Base-by-base conservation (phyloP, 2,329 filamentous ascomycete species). In the Elsinoe australis region DNA sequence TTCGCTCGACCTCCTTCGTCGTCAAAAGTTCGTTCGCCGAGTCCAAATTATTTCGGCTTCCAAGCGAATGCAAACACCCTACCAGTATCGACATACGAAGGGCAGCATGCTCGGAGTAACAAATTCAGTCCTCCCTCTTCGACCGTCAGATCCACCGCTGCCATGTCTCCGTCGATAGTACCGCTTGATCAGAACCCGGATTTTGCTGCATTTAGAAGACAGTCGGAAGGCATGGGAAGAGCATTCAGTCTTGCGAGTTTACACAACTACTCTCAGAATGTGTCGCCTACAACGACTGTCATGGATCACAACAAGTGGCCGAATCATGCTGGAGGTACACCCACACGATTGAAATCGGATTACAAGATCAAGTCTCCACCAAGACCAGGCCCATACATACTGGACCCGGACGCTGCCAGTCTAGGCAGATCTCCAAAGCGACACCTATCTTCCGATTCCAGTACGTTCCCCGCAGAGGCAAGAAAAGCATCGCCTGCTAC, bases 31-130 rank as follows among this genome's bases (percentile, higher is more conserved):
- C 57, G 60, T 42, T 59, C 64, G 15, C 64, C 74, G 18, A 90
- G 86, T 61, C 86, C 87, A 9, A 94, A 89, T 63, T 95, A 95
- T 66, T 95, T 95, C 63, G 85, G 85, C 49, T 78, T 94, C 51
- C 71, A 80, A 22, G 81, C 87, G 51, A 64, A 78, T 15, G 65
- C 69, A 36, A 71, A 67, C 49, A 80, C 85, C 52, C 71, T 76
- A 18, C 75, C 80, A 52, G 80, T 82, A 47, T 52, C 57, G 8
- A 55, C 47, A 49, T 55, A 62, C 36, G 53, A 56, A 5, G 55
- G 53, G 2, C 72, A 73, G 26, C 71, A 84, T 7, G 55, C 52
- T 2, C 72, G 73, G 1, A 78, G 78, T 49, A 79, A 80, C 54
- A 85, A 85, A 64, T 90, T 85, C 84, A 85, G 82, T 56, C 76